phyloP scores from a whole-genome alignment of 179 eudicot species.

The Amaranthus tricolor region DNA sequence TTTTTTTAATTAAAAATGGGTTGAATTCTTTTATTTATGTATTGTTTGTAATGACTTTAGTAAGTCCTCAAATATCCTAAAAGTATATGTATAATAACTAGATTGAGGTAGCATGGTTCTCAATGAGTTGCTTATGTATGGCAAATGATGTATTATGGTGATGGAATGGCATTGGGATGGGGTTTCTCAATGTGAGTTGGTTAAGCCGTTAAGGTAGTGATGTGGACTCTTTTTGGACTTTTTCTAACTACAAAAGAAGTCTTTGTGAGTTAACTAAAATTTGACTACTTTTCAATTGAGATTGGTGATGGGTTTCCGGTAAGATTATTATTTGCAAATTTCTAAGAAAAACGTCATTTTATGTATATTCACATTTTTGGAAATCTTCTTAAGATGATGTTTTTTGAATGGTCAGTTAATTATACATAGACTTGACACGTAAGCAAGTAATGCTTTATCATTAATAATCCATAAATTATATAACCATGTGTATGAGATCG shows the following conservation, averaged over 20 bases:
- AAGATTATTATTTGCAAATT: background rate
- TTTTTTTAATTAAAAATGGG: conserved; percentile 10
- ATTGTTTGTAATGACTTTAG: conserved; percentile 13
- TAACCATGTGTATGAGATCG: too few species aligned
- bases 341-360: background rate
- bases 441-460: background rate
- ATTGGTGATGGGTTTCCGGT: background rate
- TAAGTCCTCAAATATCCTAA: conserved; percentile 12
- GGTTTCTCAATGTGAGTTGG: conserved; percentile 10
- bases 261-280: conserved; percentile 1
- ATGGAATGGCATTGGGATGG: conserved; percentile 15
- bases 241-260: background rate
- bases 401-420: background rate
- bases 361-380: background rate
- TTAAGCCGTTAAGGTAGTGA: conserved; percentile 22
- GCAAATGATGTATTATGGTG: background rate
- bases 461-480: background rate
- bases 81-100: conserved; percentile 8
- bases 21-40: conserved; percentile 4
- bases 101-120: conserved; percentile 10
- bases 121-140: conserved; percentile 23
- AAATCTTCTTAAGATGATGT: background rate
- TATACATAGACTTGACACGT: too few species aligned
- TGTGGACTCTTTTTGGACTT: conserved; percentile 18
- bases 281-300: conserved; percentile 7